Percentiles rank a stretch among this genome's conserved stretches.
phyloP scores from a whole-genome alignment of 176 grass and related monocot genomes.

The Carex kokanica region DNA sequence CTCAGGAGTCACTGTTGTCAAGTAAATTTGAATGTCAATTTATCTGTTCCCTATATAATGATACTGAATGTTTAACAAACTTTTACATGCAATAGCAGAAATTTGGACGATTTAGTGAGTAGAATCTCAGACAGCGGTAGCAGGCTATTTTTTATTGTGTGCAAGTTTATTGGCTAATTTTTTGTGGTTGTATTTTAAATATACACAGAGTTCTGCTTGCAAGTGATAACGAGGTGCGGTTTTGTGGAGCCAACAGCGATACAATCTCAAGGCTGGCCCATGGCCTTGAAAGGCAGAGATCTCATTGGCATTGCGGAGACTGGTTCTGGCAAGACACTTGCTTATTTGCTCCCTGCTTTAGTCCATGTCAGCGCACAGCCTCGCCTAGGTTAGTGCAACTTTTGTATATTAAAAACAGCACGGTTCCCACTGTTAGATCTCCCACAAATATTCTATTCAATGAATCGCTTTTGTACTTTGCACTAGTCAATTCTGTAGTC shows the following conservation, averaged over 20 bases:
- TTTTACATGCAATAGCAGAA: neutral
- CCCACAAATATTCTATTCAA: neutral
- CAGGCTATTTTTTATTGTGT: neutral
- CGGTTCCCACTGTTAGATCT: neutral
- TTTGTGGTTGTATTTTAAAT: neutral
- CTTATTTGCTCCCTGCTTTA: constrained; percentile 75
- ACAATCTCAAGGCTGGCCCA: constrained; percentile 94
- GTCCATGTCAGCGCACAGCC: constrained; percentile 93
- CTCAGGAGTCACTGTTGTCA: neutral
- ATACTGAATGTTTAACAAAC: neutral
- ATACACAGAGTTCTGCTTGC: constrained; percentile 65
- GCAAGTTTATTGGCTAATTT: neutral
- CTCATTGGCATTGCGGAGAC: constrained; percentile 95
- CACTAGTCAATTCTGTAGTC: neutral
- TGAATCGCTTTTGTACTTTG: neutral
- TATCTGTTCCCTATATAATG: neutral
- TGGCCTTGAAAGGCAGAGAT: constrained; percentile 97
- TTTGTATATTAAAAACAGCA: neutral
- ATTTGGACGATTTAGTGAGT: neutral
- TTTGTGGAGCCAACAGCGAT: constrained; percentile 91
- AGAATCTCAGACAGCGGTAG: neutral
- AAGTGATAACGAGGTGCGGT: constrained; percentile 61
- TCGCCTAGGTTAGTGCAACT: constrained; percentile 57
- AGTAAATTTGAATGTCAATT: neutral
- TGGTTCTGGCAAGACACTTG: constrained; percentile 90